phyloP scores from a whole-genome alignment of 2,329 filamentous ascomycete genomes.

The Botrytis galanthina region DNA sequence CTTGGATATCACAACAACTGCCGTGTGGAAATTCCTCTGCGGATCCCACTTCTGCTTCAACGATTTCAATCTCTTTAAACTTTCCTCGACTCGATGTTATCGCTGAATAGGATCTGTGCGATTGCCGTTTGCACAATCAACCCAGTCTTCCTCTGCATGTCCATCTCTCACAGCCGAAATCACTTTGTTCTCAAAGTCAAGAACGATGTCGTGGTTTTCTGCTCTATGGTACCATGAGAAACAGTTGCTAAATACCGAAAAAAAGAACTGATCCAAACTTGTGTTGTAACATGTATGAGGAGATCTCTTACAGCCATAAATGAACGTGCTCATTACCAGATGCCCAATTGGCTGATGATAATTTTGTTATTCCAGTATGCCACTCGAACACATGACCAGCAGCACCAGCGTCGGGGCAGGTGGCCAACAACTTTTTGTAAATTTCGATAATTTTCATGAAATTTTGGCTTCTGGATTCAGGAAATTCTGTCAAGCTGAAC shows the following conservation, averaged over 20 bases:
- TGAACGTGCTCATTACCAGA: neutral
- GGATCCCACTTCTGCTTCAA: slow-evolving; percentile 2
- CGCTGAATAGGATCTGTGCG: neutral
- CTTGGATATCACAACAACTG: neutral
- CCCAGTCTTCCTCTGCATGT: neutral
- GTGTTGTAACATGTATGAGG: neutral
- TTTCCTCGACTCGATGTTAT: neutral
- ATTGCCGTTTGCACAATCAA: neutral
- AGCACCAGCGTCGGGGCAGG: neutral
- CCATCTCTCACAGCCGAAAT: neutral
- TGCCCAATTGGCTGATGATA: neutral
- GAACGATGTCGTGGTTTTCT: neutral
- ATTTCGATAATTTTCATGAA: neutral
- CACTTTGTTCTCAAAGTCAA: slow-evolving; percentile 3
- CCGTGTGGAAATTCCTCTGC: neutral
- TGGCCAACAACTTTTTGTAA: neutral
- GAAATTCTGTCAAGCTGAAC: neutral
- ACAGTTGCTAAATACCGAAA: neutral
- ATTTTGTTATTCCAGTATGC: neutral
- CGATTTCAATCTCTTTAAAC: neutral
- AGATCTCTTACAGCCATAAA: slow-evolving; percentile 1
- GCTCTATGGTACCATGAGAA: neutral
- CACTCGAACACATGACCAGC: neutral
- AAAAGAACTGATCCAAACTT: neutral
- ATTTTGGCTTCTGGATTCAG: neutral